Evolutionary conservation across 73 alveolate genomes (phyloP).

Genomic region (Paramecium octaurelia): DNA sequence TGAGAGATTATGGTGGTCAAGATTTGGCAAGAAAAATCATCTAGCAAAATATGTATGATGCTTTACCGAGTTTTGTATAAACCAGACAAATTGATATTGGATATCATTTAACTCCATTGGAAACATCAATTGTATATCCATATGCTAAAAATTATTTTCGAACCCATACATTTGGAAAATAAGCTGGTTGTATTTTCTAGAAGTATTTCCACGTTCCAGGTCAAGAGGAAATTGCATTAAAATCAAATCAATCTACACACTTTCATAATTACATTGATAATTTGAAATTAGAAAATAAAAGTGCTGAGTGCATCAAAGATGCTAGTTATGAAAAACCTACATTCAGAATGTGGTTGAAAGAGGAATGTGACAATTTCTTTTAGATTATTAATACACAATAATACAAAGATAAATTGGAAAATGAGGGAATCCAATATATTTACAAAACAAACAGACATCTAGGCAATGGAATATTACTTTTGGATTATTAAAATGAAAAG

Average conservation of each 20-base stretch:
- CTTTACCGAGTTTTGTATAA: not conserved
- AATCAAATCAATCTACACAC: slow-evolving; percentile 24
- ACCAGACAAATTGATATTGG: not conserved
- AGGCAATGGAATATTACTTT: slow-evolving; percentile 13
- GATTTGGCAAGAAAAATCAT: slow-evolving; percentile 30
- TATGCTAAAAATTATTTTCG: slow-evolving; percentile 35
- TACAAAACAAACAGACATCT: slow-evolving; percentile 16
- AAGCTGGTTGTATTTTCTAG: slow-evolving; percentile 22
- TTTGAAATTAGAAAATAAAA: not conserved
- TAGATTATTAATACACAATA: not conserved
- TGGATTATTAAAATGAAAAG: slow-evolving; percentile 14
- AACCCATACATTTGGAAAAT: slow-evolving; percentile 8
- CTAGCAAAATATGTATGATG: slow-evolving; percentile 7
- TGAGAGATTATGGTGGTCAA: slow-evolving; percentile 18
- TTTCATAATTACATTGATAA: slow-evolving; percentile 3
- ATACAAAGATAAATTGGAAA: not conserved
- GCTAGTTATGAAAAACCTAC: slow-evolving; percentile 36
- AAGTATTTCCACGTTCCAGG: slow-evolving; percentile 39
- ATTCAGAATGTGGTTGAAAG: slow-evolving; percentile 6
- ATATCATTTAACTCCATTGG: not conserved
- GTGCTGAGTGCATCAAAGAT: not conserved
- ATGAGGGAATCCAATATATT: not conserved
- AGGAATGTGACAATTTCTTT: not conserved
- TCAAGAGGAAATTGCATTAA: slow-evolving; percentile 23
- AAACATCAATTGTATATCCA: not conserved